Percentiles rank a stretch among this genome's conserved stretches.
phyloP scores from a whole-genome alignment of 208 protist genomes.

The Tritrichomonas musculus region DNA sequence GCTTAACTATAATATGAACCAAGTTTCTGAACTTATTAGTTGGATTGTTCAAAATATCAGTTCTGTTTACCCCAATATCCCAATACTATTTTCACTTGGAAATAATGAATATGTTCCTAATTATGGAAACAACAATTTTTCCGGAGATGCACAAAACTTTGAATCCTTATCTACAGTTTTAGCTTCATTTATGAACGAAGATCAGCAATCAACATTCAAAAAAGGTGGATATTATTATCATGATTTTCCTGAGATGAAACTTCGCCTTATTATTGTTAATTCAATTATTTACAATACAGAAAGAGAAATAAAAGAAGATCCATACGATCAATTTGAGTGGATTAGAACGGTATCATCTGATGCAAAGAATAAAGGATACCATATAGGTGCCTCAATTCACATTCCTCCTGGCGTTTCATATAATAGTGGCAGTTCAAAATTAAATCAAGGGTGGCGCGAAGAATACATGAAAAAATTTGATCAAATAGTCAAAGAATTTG shows the following conservation, averaged over 20 bases:
- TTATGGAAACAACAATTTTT: background rate
- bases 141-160: background rate
- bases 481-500: background rate
- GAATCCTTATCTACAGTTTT: background rate
- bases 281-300: background rate
- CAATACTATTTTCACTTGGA: background rate
- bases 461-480: background rate
- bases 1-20: background rate
- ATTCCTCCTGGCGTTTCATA: background rate
- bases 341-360: background rate
- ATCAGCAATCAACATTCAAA: background rate
- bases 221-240: conserved; percentile 29
- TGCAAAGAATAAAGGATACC: background rate
- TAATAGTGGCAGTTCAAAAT: no score
- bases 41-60: background rate
- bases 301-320: background rate
- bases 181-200: background rate
- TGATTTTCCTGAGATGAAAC: background rate
- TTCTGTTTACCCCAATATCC: background rate
- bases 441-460: background rate
- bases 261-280: background rate
- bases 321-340: background rate
- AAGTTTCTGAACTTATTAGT: background rate
- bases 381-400: background rate
- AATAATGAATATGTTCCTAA: background rate